phyloP scores from a whole-genome alignment of 1,139 yeast species.

The Nakaseomyces kungkrabaensis region DNA sequence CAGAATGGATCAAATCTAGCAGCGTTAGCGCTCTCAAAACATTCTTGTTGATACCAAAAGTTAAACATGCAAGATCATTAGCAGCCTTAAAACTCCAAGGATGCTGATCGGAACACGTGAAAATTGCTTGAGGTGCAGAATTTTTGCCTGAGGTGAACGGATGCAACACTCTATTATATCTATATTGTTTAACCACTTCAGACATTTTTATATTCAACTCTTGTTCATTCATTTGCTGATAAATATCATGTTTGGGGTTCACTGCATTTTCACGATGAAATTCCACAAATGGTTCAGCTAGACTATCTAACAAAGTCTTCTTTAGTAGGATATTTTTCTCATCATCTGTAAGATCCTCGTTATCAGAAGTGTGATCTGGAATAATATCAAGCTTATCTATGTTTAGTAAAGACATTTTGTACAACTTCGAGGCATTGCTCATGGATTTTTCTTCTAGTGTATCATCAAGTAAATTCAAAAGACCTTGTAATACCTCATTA shows the following conservation, averaged over 20 bases:
- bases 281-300: constrained; percentile 70
- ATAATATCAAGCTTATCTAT: constrained; percentile 2
- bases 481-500: background rate
- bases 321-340: constrained; percentile 30
- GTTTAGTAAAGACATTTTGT: constrained; percentile 1
- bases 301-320: constrained; percentile 51
- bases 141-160: constrained; percentile 55
- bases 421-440: constrained; percentile 1
- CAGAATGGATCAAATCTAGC: constrained; percentile 68
- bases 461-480: background rate
- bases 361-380: constrained; percentile 4
- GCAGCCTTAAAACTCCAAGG: constrained; percentile 83
- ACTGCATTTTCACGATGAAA: constrained; percentile 16
- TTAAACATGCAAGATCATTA: constrained; percentile 79
- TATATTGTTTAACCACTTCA: constrained; percentile 13
- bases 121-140: constrained; percentile 67
- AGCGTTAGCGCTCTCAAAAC: constrained; percentile 56
- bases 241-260: constrained; percentile 15
- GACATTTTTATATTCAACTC: constrained; percentile 8
- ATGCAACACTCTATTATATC: constrained; percentile 37
- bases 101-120: constrained; percentile 63
- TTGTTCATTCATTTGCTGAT: constrained; percentile 6
- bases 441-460: background rate
- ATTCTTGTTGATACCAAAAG: constrained; percentile 69
- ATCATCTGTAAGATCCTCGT: constrained; percentile 3